Percentiles rank a stretch among this genome's conserved stretches.
phyloP scores from a whole-genome alignment of 305 asterid genomes.

The Andrographis paniculata region DNA sequence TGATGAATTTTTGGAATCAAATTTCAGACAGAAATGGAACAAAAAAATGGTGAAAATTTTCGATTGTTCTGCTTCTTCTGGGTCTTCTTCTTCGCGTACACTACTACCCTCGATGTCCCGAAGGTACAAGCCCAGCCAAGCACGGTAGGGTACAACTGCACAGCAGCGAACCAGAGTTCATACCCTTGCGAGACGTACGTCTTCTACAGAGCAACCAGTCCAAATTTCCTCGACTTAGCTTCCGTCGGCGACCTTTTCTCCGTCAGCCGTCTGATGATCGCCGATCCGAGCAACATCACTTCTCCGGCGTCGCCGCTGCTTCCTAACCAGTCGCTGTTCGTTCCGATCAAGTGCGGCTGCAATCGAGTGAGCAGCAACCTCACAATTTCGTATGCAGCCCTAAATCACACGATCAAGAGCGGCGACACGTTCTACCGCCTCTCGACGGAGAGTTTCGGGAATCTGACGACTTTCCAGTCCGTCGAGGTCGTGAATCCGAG shows the following conservation, averaged over 20 bases:
- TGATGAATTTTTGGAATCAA: too few relatives aligned
- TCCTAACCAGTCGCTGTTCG: constrained; percentile 46
- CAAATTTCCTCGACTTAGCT: constrained; percentile 61
- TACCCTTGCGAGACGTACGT: constrained; percentile 64
- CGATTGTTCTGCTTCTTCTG: constrained; percentile 5
- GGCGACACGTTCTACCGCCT: constrained; percentile 45
- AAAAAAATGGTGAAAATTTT: constrained; percentile 13
- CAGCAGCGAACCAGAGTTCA: constrained; percentile 32
- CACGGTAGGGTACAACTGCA: constrained; percentile 61
- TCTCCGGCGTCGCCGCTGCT: constrained; percentile 33
- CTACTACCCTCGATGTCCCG: constrained; percentile 9
- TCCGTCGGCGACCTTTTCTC: constrained; percentile 79
- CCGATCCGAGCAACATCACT: constrained; percentile 58
- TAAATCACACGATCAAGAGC: constrained; percentile 34
- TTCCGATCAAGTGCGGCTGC: constrained; percentile 74
- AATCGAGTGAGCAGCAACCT: constrained; percentile 36
- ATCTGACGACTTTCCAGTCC: constrained; percentile 66
- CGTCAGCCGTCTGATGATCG: constrained; percentile 59
- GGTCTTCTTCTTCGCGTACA: constrained; percentile 20
- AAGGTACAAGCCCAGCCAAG: constrained; percentile 38
- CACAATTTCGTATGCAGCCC: constrained; percentile 45
- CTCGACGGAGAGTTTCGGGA: constrained; percentile 34
- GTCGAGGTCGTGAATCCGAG: constrained; percentile 64
- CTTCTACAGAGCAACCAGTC: constrained; percentile 51
- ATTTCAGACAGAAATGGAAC: too few relatives aligned